Conservation (phyloP, 2,329 filamentous ascomycete species). For the Fusarium nematophilum region DNA sequence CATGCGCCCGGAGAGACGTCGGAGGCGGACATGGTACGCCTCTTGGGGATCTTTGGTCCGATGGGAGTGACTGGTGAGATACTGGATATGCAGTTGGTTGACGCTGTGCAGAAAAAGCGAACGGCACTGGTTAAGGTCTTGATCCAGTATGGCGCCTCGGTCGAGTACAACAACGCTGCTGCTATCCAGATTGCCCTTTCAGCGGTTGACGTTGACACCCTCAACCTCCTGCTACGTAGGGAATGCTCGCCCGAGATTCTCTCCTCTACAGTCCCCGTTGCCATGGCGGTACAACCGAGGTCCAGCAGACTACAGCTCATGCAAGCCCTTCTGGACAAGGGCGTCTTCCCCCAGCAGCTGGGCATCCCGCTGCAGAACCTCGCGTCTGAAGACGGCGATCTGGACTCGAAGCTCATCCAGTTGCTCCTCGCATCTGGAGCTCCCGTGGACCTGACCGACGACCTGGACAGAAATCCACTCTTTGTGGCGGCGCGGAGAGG, state of each 20-base stretch:
- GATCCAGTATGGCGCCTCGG: slow-evolving; percentile 8
- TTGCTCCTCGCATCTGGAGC: slow-evolving; percentile 12
- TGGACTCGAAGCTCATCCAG: not conserved
- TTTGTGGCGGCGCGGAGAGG: not conserved
- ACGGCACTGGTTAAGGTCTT: not conserved
- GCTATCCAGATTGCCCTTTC: not conserved
- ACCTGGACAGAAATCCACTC: not conserved
- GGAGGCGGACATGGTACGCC: slow-evolving; percentile 3
- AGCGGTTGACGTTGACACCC: not conserved
- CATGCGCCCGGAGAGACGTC: not conserved
- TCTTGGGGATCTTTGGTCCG: slow-evolving; percentile 5
- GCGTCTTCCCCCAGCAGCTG: not conserved
- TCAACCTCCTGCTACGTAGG: not conserved
- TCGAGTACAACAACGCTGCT: slow-evolving; percentile 7
- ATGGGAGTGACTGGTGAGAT: not conserved
- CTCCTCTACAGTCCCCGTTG: not conserved
- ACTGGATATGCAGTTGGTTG: not conserved
- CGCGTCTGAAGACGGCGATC: not conserved
- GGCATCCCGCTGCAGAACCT: not conserved
- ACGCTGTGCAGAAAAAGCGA: not conserved
- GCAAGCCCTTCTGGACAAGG: slow-evolving; percentile 3
- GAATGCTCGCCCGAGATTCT: slow-evolving; percentile 6
- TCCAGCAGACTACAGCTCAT: not conserved
- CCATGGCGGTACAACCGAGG: not conserved
- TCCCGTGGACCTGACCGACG: not conserved